Conservation (phyloP, 805 yeast genomes). For the Nakazawaea molendinolei region DNA sequence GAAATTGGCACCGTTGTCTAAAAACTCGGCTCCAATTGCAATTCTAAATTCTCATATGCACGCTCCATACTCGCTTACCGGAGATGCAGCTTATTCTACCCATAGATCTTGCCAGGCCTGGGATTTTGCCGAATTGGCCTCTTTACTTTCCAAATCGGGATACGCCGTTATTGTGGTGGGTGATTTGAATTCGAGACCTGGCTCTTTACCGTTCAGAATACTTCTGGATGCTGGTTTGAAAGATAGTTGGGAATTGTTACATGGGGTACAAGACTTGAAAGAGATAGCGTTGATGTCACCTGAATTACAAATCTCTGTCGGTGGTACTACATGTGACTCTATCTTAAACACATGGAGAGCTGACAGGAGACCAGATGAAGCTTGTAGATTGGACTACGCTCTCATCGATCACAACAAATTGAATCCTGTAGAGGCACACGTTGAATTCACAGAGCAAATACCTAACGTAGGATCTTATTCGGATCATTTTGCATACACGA, state of each 20-base stretch:
- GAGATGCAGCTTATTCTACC: constrained; percentile 85
- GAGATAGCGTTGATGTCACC: constrained; percentile 43
- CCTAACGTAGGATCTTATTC: constrained; percentile 72
- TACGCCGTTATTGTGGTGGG: constrained; percentile 88
- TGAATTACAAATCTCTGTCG: constrained; percentile 55
- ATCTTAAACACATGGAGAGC: constrained; percentile 81
- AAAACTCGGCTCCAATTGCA: constrained; percentile 54
- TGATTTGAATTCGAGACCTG: constrained; percentile 86
- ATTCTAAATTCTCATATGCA: constrained; percentile 92
- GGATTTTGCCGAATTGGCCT: constrained; percentile 74
- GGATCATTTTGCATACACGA: constrained; percentile 84
- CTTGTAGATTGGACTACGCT: constrained; percentile 88
- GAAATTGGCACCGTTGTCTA: constrained; percentile 43
- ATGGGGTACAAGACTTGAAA: constrained; percentile 40
- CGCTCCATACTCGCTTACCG: constrained; percentile 80
- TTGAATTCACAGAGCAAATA: constrained; percentile 64
- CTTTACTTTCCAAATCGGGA: constrained; percentile 60
- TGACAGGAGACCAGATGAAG: constrained; percentile 49
- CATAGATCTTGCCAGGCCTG: constrained; percentile 95
- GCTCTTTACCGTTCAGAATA: constrained; percentile 71
- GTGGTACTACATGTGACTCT: constrained; percentile 90
- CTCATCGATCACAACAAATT: constrained; percentile 56
- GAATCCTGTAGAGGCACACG: constrained; percentile 54
- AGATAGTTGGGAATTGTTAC: constrained; percentile 77
- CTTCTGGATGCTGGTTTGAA: constrained; percentile 61